Evolutionary conservation across 1,139 yeast species (phyloP).

Genomic region (Suhomyces maxii): DNA sequence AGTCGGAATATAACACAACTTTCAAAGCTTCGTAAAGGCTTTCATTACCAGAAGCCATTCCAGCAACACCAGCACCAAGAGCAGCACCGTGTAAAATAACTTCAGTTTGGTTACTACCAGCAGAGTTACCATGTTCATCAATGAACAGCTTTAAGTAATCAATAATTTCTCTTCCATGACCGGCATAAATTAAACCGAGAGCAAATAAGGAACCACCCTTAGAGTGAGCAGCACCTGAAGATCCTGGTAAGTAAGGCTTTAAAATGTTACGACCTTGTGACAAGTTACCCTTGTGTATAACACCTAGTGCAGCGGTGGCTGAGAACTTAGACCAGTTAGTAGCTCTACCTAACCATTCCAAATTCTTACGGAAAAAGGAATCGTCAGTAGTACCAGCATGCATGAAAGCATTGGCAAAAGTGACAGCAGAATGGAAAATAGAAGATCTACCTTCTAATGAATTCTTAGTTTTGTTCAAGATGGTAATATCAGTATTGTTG

Average conservation of each 20-base stretch:
- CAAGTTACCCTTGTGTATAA: constrained; percentile 91
- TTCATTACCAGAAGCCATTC: constrained; percentile 84
- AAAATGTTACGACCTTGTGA: constrained; percentile 86
- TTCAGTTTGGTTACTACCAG: constrained; percentile 75
- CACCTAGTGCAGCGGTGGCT: constrained; percentile 98
- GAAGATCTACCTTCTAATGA: constrained; percentile 90
- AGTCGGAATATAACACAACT: constrained; percentile 83
- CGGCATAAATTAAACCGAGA: constrained; percentile 91
- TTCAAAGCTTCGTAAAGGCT: constrained; percentile 80
- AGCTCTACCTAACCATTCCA: constrained; percentile 97
- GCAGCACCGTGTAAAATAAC: constrained; percentile 95
- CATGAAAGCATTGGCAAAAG: constrained; percentile 92
- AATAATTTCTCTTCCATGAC: constrained; percentile 88
- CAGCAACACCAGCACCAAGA: constrained; percentile 94
- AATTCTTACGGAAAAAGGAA: constrained; percentile 82
- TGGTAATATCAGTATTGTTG: constrained; percentile 81
- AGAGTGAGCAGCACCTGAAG: constrained; percentile 75
- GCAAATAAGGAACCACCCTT: constrained; percentile 97
- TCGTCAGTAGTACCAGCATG: constrained; percentile 98
- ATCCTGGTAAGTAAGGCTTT: constrained; percentile 90
- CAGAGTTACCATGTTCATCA: constrained; percentile 64
- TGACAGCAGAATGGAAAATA: constrained; percentile 92
- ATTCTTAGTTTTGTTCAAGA: constrained; percentile 79
- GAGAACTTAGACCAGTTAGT: constrained; percentile 97
- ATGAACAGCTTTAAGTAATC: constrained; percentile 76